Conservation (phyloP, 75 land plant species). For the Selaginella tamariscina region DNA sequence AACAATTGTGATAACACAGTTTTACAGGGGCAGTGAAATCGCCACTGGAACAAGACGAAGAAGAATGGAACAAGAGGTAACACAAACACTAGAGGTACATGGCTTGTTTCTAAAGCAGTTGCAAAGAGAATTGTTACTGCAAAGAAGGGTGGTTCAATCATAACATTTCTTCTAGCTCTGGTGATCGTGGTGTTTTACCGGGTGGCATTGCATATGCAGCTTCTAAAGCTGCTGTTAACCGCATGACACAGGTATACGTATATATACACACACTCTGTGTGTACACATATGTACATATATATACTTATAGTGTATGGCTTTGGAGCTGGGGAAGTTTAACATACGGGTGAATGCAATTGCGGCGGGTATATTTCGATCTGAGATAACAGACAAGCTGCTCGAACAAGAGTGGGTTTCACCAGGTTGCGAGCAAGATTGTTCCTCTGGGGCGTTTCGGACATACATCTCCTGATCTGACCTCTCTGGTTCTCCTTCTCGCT, state of each 20-base stretch:
- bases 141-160: slow-evolving; percentile 38
- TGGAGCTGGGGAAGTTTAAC: slow-evolving; percentile 51
- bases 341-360: slow-evolving; percentile 61
- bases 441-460: slow-evolving; percentile 40
- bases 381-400: slow-evolving; percentile 47
- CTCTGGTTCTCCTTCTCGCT: slow-evolving; percentile 43
- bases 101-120: slow-evolving; percentile 57
- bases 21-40: slow-evolving; percentile 36
- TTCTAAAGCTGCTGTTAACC: slow-evolving; percentile 52
- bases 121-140: slow-evolving; percentile 34
- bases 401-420: slow-evolving; percentile 44
- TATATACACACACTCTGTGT: background rate
- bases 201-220: slow-evolving; percentile 41
- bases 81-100: slow-evolving; percentile 49
- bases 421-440: slow-evolving; percentile 33
- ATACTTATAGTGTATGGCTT: slow-evolving; percentile 41
- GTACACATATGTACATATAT: background rate
- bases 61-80: slow-evolving; percentile 43
- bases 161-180: slow-evolving; percentile 49
- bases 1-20: too few relatives aligned
- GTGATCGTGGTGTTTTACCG: slow-evolving; percentile 35
- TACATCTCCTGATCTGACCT: slow-evolving; percentile 53
- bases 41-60: slow-evolving; percentile 37
- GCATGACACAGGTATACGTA: slow-evolving; percentile 62
- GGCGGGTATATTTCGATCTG: slow-evolving; percentile 60